Evolutionary conservation across 2,329 filamentous ascomycete genomes (phyloP), one percentile per base, ranked within the genome.

Genomic region (Exophiala sideris): DNA sequence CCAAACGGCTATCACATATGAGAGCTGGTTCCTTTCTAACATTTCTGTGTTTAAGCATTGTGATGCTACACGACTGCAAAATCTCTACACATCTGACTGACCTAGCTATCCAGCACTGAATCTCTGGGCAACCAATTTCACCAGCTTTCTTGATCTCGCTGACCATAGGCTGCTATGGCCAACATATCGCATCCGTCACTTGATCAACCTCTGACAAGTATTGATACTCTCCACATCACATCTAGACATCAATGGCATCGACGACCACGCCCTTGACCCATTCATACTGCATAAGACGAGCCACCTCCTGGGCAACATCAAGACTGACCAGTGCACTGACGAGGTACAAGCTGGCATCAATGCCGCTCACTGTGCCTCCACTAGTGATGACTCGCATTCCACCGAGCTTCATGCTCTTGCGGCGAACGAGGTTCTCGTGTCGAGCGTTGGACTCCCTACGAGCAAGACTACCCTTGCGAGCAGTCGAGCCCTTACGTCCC

Each of bases 261-360:
- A 65, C 63, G 16, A 62, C 60, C 24, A 64, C 58, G 34, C 63
- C 63, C 59, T 65, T 65, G 56, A 61, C 52, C 90, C 90, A 95
- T 67, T 80, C 83, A 78, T 91, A 88, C 76, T 92, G 87, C 79
- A 94, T 84, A 62, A 81, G 65, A 60, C 85, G 81, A 67, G 87
- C 86, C 62, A 89, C 85, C 73, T 92, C 87, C 54, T 84, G 80
- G 59, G 89, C 89, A 56, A 85, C 79, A 50, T 88, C 87, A 66
- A 89, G 84, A 57, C 85, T 87, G 46, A 92, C 88, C 70, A 95
- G 75, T 63, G 89, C 88, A 71, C 86, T 88, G 71, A 95, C 85
- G 68, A 95, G 79, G 76, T 95, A 94, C 75, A 95, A 75, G 63
- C 86, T 79, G 51, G 90, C 90, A 77, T 95, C 90, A 51, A 95